Conservation (phyloP, 192 early-diverging fungal genomes). For the Dimargaris cristalligena region DNA sequence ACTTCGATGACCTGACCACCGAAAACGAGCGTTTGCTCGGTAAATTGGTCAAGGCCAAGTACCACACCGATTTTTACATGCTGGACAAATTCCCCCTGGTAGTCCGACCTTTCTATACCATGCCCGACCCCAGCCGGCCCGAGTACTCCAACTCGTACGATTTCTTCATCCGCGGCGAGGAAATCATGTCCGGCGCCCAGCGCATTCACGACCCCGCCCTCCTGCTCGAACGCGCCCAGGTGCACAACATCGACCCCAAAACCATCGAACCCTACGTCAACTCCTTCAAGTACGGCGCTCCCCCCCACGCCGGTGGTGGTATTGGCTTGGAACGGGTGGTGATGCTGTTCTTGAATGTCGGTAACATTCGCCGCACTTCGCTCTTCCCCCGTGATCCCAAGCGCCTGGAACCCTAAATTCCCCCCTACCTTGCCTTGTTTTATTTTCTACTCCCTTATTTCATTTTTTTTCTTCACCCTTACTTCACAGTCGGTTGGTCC, state of each 20-base stretch:
- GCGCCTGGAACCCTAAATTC: constrained; percentile 64
- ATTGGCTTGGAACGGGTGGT: constrained; percentile 93
- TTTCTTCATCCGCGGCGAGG: constrained; percentile 98
- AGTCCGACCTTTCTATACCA: constrained; percentile 97
- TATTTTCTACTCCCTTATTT: too few species aligned
- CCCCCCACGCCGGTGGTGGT: constrained; percentile 96
- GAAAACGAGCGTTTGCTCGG: constrained; percentile 74
- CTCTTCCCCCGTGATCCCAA: constrained; percentile 98
- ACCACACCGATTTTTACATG: constrained; percentile 96
- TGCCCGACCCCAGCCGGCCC: constrained; percentile 79
- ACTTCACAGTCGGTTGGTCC: too few species aligned
- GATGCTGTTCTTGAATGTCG: constrained; percentile 88
- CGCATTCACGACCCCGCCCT: constrained; percentile 85
- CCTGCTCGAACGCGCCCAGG: constrained; percentile 59
- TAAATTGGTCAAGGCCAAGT: constrained; percentile 77
- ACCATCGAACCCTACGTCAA: constrained; percentile 87
- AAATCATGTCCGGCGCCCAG: constrained; percentile 97
- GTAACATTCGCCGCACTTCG: constrained; percentile 80
- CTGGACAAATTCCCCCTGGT: constrained; percentile 97
- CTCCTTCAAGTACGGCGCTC: constrained; percentile 89
- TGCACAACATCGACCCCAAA: constrained; percentile 52
- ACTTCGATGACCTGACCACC: constrained; percentile 87
- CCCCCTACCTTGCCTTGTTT: too few species aligned
- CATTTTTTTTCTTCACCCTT: too few species aligned
- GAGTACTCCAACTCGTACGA: constrained; percentile 98